Base-by-base conservation (phyloP, 495 filamentous ascomycete species). In the Podospora comata region DNA sequence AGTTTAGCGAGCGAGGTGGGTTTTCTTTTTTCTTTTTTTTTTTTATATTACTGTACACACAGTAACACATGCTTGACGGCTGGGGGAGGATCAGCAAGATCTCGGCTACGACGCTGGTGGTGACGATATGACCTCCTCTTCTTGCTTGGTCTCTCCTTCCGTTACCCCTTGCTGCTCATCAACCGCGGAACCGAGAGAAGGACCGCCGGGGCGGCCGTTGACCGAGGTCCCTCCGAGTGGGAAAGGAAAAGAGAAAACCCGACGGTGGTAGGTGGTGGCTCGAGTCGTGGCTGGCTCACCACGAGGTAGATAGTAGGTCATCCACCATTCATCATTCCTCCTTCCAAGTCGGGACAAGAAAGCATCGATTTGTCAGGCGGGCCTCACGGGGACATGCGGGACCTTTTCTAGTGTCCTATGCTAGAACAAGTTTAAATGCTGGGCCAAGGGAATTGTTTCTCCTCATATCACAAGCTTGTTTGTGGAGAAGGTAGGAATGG, bases 181-280 rank as follows among this genome's bases (percentile, higher is more conserved):
- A 58, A 26, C 9, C n/a, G 11, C 55, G 55, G 55, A 58, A n/a
- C n/a, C 55, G 19, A 58, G 55, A 26, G 23, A 26, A 58, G 55
- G 55, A 58, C n/a, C n/a, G 55, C 5, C 23, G 54, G 53, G 56
- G 30, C 30, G 30, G 4, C n/a, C 19, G 56, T 18, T 27, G 59
- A 32, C 59, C 59, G 23, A 61, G 58, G 27, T 61, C 13, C 16
- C 34, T 61, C 59, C 59, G 59, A 61, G 39, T 48, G 39, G 39
- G 20, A 23, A 48, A 16, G 39, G 39, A 48, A 48, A 48, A 16
- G 39, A 48, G 15, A 48, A 48, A 48, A 13, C 7, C 39, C 39
- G 13, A 11, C 34, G 34, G 11, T 23, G 20, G 20, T 23, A 23
- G 20, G 20, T 23, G 39, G 15, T 48, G 39, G 39, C 39, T 48